Conservation (phyloP, 148 eudicot genomes). For the Fallopia convolvulus region DNA sequence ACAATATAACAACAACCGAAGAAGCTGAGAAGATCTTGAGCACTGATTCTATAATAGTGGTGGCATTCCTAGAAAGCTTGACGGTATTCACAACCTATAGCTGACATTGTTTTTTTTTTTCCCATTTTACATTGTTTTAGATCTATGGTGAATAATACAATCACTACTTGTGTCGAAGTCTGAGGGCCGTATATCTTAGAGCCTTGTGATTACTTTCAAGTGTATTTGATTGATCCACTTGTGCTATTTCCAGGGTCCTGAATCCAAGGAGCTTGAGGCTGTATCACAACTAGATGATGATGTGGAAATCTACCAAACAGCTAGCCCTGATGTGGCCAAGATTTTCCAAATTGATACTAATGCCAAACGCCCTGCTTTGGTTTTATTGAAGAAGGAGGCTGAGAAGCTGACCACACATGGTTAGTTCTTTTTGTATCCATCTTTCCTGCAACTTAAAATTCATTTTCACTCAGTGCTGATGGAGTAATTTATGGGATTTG, state of each 20-base stretch:
- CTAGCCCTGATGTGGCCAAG: conserved; percentile 63
- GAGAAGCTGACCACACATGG: conserved; percentile 71
- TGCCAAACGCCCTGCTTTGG: conserved; percentile 60
- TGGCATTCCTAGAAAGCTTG: conserved; percentile 51
- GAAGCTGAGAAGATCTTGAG: conserved; percentile 54
- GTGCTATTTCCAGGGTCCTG: conserved; percentile 42
- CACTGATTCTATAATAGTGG: conserved; percentile 38
- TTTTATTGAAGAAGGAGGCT: conserved; percentile 63
- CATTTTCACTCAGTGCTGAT: not conserved
- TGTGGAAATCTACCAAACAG: conserved; percentile 57
- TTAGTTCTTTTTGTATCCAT: conserved; percentile 9
- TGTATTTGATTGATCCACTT: not conserved
- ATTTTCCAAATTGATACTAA: conserved; percentile 54
- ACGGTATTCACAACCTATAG: conserved; percentile 27
- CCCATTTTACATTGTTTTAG: not conserved
- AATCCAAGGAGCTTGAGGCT: conserved; percentile 57
- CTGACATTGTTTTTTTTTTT: not conserved
- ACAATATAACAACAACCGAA: conserved; percentile 47
- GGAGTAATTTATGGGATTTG: conserved; percentile 9
- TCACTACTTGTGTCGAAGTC: not conserved
- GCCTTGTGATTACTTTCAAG: not conserved
- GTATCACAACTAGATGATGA: conserved; percentile 52
- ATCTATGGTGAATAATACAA: not conserved
- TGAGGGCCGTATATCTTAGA: not conserved
- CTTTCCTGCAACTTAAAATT: not conserved